Base-by-base conservation (phyloP, 2,329 filamentous ascomycete genomes). In the Penicillium sp. region DNA sequence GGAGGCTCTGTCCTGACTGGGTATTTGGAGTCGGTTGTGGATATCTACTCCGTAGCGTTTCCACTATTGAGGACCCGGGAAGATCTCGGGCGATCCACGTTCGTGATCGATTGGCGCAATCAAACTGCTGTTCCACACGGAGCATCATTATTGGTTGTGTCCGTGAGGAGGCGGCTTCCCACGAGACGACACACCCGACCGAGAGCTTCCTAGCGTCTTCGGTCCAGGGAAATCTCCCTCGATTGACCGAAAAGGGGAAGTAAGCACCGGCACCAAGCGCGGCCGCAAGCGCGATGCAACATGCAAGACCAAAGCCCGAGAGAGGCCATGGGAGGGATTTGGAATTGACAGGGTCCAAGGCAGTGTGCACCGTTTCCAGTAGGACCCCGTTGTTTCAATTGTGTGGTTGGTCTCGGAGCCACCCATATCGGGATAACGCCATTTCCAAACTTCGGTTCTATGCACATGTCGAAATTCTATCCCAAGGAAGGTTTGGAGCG, bases 61-160 rank as follows among this genome's bases (percentile, higher is more conserved):
- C 60, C 58, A 54, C 60, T 57, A 61, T 62, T 61, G 61, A 61
- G 58, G 58, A 62, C 60, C 61, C 57, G 54, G 56, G 57, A 28
- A 59, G 57, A 63, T 63, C 61, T 28, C 50, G 27, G 51, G 39
- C 24, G 59, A 62, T 62, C 60, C 56, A 44, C 43, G 39, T n/a
- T n/a, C 44, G 25, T 43, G 59, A 48, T 60, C 60, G 56, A 62
- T 60, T 61, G 60, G 61, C 57, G 48, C 46, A 48, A 48, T 48
- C 52, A 57, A 62, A 62, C 61, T 48, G 40, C 16, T 57, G 16
- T 54, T 44, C 55, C 61, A 62, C 36, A 9, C 9, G 18, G 38
- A 10, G 20, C 27, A 18, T 39, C 48, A 51, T 45, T 13, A 63
- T 63, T 63, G 60, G 60, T 51, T 25, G 53, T 44, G 27, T 35